Evolutionary conservation across 345 rosid species (phyloP).

Genomic region (Brassica carinata): DNA sequence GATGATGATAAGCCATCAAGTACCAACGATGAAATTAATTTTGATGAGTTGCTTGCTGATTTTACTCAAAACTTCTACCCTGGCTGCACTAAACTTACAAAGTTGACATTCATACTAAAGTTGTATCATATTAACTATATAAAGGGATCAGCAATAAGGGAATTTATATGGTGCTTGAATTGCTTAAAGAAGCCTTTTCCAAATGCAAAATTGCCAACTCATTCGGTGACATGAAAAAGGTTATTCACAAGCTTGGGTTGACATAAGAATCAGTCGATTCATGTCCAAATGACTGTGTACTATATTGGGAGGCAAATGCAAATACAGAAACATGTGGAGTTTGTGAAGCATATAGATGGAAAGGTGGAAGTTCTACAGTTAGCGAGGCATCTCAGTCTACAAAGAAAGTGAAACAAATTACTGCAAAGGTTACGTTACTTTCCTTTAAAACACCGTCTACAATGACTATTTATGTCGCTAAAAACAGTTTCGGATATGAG

Average conservation of each 20-base stretch:
- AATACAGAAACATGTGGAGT: background rate
- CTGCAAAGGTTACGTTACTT: background rate
- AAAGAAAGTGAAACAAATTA: background rate
- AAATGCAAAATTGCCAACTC: too few species aligned
- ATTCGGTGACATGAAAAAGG: too few species aligned
- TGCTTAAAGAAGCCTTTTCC: too few species aligned
- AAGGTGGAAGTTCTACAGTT: background rate
- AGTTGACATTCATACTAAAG: too few species aligned
- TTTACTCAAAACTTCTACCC: too few species aligned
- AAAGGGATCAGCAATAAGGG: too few species aligned
- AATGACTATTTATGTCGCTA: background rate
- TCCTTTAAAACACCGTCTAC: background rate
- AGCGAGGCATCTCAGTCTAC: background rate
- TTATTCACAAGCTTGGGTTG: background rate
- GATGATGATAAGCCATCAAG: too few species aligned
- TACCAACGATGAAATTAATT: too few species aligned
- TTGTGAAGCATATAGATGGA: background rate
- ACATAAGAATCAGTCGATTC: background rate
- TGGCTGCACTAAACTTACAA: too few species aligned
- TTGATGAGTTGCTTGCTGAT: too few species aligned
- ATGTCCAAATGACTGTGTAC: background rate
- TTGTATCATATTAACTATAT: too few species aligned
- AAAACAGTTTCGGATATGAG: background rate
- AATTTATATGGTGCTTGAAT: too few species aligned
- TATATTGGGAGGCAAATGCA: background rate